A percentile compares a stretch with the other conserved stretches of the same genome.
These are phyloP conservation scores for Geotrichum bryndzae DNA, from an alignment of 1,139 yeast genomes.

Conservation along the genomic window DNA sequence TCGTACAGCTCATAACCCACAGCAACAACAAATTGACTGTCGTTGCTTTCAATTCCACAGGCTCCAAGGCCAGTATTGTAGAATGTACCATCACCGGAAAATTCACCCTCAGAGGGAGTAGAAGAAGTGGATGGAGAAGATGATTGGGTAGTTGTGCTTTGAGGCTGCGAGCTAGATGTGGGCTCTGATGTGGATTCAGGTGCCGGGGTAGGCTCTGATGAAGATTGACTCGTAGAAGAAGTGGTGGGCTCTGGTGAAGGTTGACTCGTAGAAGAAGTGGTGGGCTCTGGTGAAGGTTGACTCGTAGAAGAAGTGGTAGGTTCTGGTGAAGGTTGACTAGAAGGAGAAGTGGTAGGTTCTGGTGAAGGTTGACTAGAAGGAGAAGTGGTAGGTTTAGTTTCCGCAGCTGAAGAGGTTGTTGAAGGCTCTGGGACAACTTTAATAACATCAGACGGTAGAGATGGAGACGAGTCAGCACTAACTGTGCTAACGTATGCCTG, in stretches of 20 bases:
- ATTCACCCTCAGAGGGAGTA: conserved; percentile 15
- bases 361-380: background rate
- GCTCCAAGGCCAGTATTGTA: conserved; percentile 57
- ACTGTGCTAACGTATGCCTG: background rate
- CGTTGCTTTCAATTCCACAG: conserved; percentile 48
- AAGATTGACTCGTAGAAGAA: background rate
- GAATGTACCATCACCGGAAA: conserved; percentile 54
- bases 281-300: background rate
- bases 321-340: background rate
- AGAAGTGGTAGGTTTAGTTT: background rate
- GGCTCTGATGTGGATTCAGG: background rate
- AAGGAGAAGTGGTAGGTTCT: background rate
- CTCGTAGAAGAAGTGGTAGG: background rate
- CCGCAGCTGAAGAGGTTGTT: background rate
- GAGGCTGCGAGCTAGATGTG: background rate
- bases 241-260: background rate
- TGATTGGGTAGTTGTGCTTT: background rate
- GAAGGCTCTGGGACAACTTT: background rate
- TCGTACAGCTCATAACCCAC: conserved; percentile 34
- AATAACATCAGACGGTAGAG: background rate
- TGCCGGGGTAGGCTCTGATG: background rate
- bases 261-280: background rate
- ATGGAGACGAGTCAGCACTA: background rate
- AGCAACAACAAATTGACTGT: conserved; percentile 45
- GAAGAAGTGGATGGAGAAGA: background rate